phyloP scores from a whole-genome alignment of 176 grass and related monocot species.

The Eremochloa ophiuroides region DNA sequence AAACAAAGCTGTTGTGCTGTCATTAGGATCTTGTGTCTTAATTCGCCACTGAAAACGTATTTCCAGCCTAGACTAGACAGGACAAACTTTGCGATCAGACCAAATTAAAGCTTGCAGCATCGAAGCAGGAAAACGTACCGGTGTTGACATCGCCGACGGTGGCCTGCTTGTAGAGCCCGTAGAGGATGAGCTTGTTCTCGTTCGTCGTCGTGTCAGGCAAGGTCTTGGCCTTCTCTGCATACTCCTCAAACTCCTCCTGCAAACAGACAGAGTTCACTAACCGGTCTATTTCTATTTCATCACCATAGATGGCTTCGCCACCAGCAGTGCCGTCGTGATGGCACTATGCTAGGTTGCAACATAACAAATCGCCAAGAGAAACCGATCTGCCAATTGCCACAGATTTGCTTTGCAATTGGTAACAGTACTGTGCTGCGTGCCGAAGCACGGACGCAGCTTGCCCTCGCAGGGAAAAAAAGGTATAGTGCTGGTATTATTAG shows the following conservation, averaged over 20 bases:
- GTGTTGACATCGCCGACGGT: slow-evolving; percentile 67
- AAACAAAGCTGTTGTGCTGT: neutral
- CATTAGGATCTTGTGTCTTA: too few relatives aligned
- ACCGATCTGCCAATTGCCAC: neutral
- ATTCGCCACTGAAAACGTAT: neutral
- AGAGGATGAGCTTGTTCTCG: slow-evolving; percentile 63
- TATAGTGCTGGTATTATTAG: too few relatives aligned
- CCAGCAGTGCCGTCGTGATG: too few relatives aligned
- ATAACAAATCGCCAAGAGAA: too few relatives aligned
- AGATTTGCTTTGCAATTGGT: neutral
- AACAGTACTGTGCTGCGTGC: neutral
- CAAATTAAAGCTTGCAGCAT: neutral
- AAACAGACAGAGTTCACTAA: neutral
- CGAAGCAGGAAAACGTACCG: slow-evolving; percentile 11
- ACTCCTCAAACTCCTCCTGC: slow-evolving; percentile 74
- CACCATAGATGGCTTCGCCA: neutral
- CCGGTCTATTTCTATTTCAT: neutral
- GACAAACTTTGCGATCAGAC: neutral
- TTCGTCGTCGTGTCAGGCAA: slow-evolving; percentile 44
- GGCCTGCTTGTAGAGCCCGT: slow-evolving; percentile 67
- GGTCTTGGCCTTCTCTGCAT: slow-evolving; percentile 69
- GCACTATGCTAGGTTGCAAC: neutral
- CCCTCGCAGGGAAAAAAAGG: too few relatives aligned
- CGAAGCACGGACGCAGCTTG: too few relatives aligned
- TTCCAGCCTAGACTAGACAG: neutral